These are phyloP conservation scores for Phytopythium mirpurense DNA, from an alignment of 352 stramenopile species.

Conservation along the genomic window DNA sequence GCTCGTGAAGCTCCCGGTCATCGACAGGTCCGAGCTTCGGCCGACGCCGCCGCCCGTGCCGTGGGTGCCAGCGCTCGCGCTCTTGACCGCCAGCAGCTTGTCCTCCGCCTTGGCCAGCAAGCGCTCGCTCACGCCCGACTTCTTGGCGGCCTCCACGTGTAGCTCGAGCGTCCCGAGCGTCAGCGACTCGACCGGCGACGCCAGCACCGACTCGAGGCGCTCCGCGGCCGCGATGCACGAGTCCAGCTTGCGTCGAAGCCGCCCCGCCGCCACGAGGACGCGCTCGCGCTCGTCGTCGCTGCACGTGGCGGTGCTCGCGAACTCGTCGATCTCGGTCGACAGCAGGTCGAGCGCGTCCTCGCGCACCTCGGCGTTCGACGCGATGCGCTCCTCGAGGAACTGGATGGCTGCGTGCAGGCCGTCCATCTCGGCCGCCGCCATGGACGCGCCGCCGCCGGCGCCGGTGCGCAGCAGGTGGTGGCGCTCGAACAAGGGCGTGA, in stretches of 20 bases:
- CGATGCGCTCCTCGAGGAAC: slow-evolving; percentile 46
- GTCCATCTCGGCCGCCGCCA: slow-evolving; percentile 17
- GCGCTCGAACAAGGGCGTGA: slow-evolving; percentile 41
- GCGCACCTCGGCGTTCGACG: slow-evolving; percentile 48
- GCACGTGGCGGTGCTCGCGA: slow-evolving; percentile 17
- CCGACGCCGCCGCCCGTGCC: not conserved
- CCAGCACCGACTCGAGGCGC: slow-evolving; percentile 40
- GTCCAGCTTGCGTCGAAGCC: slow-evolving; percentile 44
- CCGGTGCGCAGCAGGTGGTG: slow-evolving; percentile 26
- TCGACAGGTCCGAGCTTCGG: slow-evolving; percentile 4
- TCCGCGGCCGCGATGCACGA: slow-evolving; percentile 35
- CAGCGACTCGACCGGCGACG: slow-evolving; percentile 35
- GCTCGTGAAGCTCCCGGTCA: slow-evolving; percentile 1
- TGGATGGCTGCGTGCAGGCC: slow-evolving; percentile 47
- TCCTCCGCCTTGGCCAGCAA: slow-evolving; percentile 60
- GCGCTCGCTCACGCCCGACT: slow-evolving; percentile 52
- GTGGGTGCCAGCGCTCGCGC: not conserved
- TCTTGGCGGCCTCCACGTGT: slow-evolving; percentile 47
- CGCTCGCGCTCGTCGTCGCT: slow-evolving; percentile 26
- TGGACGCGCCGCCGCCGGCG: slow-evolving; percentile 7
- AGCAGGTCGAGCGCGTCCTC: slow-evolving; percentile 54
- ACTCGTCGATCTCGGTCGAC: slow-evolving; percentile 46
- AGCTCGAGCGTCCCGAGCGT: slow-evolving; percentile 46
- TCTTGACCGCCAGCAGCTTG: slow-evolving; percentile 26
- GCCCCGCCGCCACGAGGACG: slow-evolving; percentile 37